Base-by-base conservation (phyloP, 768 basidiomycete genomes). In the Lentinula raphanica region DNA sequence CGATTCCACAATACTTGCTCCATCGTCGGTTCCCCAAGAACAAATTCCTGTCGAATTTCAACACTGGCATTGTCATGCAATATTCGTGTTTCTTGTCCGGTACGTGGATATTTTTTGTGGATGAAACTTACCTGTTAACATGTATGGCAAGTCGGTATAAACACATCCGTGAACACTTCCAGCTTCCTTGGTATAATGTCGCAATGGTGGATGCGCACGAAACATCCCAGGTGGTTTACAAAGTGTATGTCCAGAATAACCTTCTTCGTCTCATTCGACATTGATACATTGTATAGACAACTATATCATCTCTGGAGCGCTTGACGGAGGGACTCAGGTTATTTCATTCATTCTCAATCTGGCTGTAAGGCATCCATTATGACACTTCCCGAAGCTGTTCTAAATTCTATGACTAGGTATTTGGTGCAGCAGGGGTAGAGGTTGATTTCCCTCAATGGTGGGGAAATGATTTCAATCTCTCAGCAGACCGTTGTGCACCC, bases 301-400 rank as follows among this genome's bases (percentile, higher is more conserved):
- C 68, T 76, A 76, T 65, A 71, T 76, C 63, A 64, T 74, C 49
- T 69, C 75, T 13, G 73, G 72, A 27, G 74, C 71, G 21, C 63
- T 76, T 38, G 75, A 76, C 60, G 71, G 71, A 36, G 75, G 75
- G 54, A 76, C 74, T 8, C 71, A 70, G 61, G 71, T 72, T 54
- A 69, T 72, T 61, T 66, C 66, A 39, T 72, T 72, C 63, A 67
- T 72, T 49, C 68, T 72, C 58, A 72, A 72, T 58, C 46, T 62
- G 56, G 62, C 62, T 40, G 62, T 62, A 42, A 59, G 58, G 3
- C 51, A 15, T 38, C 32, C 32, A 35, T 35, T 7, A 8, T 13
- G 32, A 35, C 32, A 13, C 8, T 35, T 35, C 32, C 13, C 32
- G 32, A 35, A 9, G 13, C 12, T 36, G 36, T 23, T 54, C 12